Conservation (phyloP, 2,329 filamentous ascomycete species). For the Pestalotiopsis sp. region DNA sequence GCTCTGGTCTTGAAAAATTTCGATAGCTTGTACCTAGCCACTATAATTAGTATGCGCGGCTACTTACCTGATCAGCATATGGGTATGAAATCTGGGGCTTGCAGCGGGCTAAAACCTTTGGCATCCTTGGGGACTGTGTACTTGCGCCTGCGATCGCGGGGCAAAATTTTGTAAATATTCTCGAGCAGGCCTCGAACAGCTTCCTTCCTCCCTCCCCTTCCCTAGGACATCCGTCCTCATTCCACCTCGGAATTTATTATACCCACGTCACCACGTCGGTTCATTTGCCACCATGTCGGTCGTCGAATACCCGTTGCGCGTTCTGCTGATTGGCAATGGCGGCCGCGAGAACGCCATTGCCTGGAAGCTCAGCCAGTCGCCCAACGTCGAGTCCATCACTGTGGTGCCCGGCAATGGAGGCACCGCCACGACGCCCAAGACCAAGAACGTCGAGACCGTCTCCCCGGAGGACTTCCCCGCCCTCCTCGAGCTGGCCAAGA, state of each 20-base stretch:
- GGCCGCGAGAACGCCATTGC: constrained; percentile 93
- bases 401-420: constrained; percentile 84
- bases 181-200: background rate
- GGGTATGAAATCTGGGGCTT: too few species aligned
- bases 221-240: constrained; percentile 1
- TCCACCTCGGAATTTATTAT: background rate
- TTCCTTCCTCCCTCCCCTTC: background rate
- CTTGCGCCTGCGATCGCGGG: background rate
- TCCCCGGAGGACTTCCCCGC: constrained; percentile 76
- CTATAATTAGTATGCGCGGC: too few species aligned
- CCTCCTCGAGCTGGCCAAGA: constrained; percentile 74
- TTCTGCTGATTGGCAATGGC: constrained; percentile 90
- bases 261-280: background rate
- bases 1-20: too few species aligned
- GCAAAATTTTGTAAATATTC: constrained; percentile 3
- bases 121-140: background rate
- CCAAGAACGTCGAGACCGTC: constrained; percentile 70
- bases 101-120: too few species aligned
- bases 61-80: too few species aligned
- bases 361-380: constrained; percentile 89
- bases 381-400: constrained; percentile 74
- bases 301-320: constrained; percentile 50
- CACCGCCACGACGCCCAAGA: constrained; percentile 71
- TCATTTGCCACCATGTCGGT: constrained; percentile 19
- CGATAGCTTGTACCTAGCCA: too few species aligned